Percentiles rank a stretch among this genome's conserved stretches.
Conservation (phyloP, 2,329 filamentous ascomycete species). For the Phyllosticta citribraziliensis region DNA sequence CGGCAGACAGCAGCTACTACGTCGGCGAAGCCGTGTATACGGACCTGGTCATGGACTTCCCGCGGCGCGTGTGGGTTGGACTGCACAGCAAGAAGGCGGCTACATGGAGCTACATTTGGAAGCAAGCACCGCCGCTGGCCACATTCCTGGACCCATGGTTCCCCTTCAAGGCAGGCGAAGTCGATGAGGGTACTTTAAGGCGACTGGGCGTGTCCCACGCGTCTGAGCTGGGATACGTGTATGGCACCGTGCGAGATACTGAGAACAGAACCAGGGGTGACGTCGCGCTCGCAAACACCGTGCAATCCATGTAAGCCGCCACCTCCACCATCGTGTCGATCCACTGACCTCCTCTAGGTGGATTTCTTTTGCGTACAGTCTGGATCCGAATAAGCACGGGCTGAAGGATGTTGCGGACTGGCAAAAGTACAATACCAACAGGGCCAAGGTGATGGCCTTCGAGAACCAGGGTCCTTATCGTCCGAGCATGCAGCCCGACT, state of each 20-base stretch:
- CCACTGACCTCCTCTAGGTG: not conserved
- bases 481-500: not conserved
- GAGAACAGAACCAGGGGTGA: not conserved
- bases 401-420: not conserved
- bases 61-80: not conserved
- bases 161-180: not conserved
- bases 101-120: constrained; percentile 2
- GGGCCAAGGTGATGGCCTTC: not conserved
- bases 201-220: not conserved
- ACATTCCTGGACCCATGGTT: not conserved
- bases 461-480: not conserved
- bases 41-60: not conserved
- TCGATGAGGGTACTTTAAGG: not conserved
- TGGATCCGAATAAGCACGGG: constrained; percentile 3
- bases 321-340: not conserved
- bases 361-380: constrained; percentile 1
- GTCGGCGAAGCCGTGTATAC: constrained; percentile 1
- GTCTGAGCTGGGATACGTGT: constrained; percentile 4
- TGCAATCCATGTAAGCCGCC: constrained; percentile 3
- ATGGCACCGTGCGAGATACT: not conserved
- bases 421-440: not conserved
- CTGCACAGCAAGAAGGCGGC: not conserved
- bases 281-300: not conserved
- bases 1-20: constrained; percentile 1
- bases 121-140: not conserved